phyloP scores from a whole-genome alignment of 2,329 filamentous ascomycete species.

The Beauveria rudraprayagi region DNA sequence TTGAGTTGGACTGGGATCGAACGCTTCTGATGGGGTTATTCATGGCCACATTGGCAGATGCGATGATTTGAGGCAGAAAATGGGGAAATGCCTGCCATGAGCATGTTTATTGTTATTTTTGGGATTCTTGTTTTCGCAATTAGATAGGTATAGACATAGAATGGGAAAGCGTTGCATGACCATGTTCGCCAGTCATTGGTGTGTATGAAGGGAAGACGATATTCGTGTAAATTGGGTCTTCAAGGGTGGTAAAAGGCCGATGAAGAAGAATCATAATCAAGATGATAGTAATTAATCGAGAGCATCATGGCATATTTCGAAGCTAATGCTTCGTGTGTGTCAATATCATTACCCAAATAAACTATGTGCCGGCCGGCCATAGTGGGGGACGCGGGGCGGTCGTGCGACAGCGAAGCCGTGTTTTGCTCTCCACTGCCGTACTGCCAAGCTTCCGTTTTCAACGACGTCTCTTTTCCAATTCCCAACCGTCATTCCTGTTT shows the following conservation, averaged over 20 bases:
- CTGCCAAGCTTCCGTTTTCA: not conserved
- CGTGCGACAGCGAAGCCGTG: not conserved
- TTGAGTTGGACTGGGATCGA: not conserved
- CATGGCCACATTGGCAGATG: not conserved
- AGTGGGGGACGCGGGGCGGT: not conserved
- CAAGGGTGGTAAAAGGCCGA: no score
- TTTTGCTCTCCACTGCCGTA: conserved; percentile 1
- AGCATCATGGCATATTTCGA: no score
- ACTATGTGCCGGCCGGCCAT: not conserved
- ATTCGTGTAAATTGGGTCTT: no score
- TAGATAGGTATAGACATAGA: conserved; percentile 9
- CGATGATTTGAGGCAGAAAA: not conserved
- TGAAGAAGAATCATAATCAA: no score
- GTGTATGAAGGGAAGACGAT: no score
- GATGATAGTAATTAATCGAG: no score
- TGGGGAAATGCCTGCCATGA: not conserved
- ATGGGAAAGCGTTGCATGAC: conserved; percentile 1
- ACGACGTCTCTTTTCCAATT: not conserved
- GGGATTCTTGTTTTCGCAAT: not conserved
- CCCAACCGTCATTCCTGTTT: not conserved
- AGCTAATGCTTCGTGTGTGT: no score
- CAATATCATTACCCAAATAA: not conserved
- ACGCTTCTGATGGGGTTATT: not conserved
- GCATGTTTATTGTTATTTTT: not conserved
- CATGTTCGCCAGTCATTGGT: not conserved